Conservation (phyloP, 2,329 filamentous ascomycete species). For the Penicillium sp. region DNA sequence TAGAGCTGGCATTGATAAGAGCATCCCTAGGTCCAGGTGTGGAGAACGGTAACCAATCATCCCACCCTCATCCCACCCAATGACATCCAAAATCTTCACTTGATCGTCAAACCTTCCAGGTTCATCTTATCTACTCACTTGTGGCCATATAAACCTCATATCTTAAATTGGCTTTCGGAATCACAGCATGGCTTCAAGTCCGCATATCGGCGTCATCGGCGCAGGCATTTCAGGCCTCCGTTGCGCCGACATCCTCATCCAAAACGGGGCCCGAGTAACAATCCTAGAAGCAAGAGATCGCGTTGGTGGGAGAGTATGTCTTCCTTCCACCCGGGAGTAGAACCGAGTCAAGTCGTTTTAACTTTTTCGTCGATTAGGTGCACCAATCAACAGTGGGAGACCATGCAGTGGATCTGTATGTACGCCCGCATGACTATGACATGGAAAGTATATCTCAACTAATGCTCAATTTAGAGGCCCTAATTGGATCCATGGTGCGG, state of each 20-base stretch:
- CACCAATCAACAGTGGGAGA: conserved; percentile 51
- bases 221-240: conserved; percentile 61
- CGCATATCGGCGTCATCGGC: conserved; percentile 59
- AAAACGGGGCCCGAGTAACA: conserved; percentile 57
- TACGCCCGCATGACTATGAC: not conserved
- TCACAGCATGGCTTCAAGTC: conserved; percentile 38
- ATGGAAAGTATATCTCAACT: not conserved
- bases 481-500: conserved; percentile 65
- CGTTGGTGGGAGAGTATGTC: conserved; percentile 57
- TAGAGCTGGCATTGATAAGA: not conserved
- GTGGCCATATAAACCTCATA: not conserved
- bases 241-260: conserved; percentile 58
- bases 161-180: not conserved
- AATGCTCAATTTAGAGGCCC: conserved; percentile 50
- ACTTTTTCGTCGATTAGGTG: conserved; percentile 40
- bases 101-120: not conserved
- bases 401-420: conserved; percentile 59
- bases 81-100: not conserved
- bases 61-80: conserved; percentile 18
- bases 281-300: conserved; percentile 61
- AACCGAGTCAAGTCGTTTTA: not conserved
- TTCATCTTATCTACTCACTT: conserved; percentile 8
- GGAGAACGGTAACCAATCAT: conserved; percentile 22
- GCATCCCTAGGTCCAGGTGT: not conserved
- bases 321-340: not conserved